Evolutionary conservation across 352 stramenopile genomes (phyloP), one percentile per base, ranked within the genome.

Genomic region (Globisporangium radiosum): DNA sequence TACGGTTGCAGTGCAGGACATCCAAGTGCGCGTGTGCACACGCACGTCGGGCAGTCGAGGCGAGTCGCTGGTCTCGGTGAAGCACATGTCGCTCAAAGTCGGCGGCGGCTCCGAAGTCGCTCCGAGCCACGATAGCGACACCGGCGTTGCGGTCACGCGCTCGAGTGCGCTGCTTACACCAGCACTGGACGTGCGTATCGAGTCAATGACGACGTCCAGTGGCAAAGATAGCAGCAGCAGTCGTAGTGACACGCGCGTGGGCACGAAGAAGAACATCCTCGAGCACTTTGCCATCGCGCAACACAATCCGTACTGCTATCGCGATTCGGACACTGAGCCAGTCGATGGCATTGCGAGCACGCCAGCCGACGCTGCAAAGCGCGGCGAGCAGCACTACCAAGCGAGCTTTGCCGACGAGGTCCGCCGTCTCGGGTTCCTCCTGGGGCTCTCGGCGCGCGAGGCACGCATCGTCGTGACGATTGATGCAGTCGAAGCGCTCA

Each of bases 211-310:
- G 40, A 33, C 25, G 25, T 33, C 25, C 25, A 33, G 25, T 33
- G 25, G 25, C 25, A 33, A 33, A 33, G 25, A 33, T 33, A 33
- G 25, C 25, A 33, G 25, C 25, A 57, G 52, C n/a, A 44, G 38
- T 60, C 10, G 25, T 1, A 36, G 14, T 15, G 54, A 75, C 51
- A 37, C 61, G 13, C 51, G 50, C 44, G 42, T 37, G 3, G 51
- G 52, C 42, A 50, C 70, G 47, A 87, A 84, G 52, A 85, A 85
- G 57, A 88, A 54, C 17, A 91, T 92, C 33, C 58, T 92, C 25
- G 80, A 92, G 13, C 78, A 83, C 59, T 92, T 92, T 33, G 63
- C 73, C 7, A 92, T 92, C 61, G 60, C 65, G 25, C 72, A 90
- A 40, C 68, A 88, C 53, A 90, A 92, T 64, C 81, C 81, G n/a